Evolutionary conservation across 306 rosid genomes (phyloP).

Genomic region (Bauhinia variegata): DNA sequence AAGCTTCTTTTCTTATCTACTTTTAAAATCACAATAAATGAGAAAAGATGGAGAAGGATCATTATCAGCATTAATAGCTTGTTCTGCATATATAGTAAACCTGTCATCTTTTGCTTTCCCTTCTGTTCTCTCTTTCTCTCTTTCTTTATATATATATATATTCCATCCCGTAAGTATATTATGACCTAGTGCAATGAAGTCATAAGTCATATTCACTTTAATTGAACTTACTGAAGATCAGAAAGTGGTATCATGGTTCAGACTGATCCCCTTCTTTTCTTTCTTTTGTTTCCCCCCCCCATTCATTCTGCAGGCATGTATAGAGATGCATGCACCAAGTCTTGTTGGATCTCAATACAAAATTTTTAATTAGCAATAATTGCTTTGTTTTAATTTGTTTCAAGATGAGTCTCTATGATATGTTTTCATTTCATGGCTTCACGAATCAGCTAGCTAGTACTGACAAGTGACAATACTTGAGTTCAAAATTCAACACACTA

Average conservation of each 20-base stretch:
- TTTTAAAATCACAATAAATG: slow-evolving; percentile 10
- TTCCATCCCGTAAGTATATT: background rate
- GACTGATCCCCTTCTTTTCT: slow-evolving; percentile 19
- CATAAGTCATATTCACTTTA: slow-evolving; percentile 32
- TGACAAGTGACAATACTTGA: background rate
- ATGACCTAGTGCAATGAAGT: slow-evolving; percentile 29
- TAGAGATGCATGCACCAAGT: slow-evolving; percentile 23
- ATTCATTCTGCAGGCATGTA: slow-evolving; percentile 24
- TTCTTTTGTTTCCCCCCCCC: no score
- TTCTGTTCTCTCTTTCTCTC: slow-evolving; percentile 15
- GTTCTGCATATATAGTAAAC: slow-evolving; percentile 29
- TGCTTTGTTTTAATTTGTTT: slow-evolving; percentile 10
- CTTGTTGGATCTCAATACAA: slow-evolving; percentile 36
- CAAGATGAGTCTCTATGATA: background rate
- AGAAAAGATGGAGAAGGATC: slow-evolving; percentile 31
- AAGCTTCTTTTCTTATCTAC: slow-evolving; percentile 20
- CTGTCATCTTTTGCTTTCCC: slow-evolving; percentile 14
- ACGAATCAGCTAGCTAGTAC: slow-evolving; percentile 14
- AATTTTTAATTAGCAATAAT: slow-evolving; percentile 2
- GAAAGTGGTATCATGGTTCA: slow-evolving; percentile 38
- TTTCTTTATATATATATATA: background rate
- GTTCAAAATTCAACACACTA: background rate
- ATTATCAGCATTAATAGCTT: slow-evolving; percentile 39
- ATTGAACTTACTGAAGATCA: slow-evolving; percentile 19
- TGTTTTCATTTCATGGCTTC: slow-evolving; percentile 13